These are phyloP conservation scores for Aspergillus coremiiformis DNA, from an alignment of 495 filamentous ascomycete genomes.

Conservation along the genomic window DNA sequence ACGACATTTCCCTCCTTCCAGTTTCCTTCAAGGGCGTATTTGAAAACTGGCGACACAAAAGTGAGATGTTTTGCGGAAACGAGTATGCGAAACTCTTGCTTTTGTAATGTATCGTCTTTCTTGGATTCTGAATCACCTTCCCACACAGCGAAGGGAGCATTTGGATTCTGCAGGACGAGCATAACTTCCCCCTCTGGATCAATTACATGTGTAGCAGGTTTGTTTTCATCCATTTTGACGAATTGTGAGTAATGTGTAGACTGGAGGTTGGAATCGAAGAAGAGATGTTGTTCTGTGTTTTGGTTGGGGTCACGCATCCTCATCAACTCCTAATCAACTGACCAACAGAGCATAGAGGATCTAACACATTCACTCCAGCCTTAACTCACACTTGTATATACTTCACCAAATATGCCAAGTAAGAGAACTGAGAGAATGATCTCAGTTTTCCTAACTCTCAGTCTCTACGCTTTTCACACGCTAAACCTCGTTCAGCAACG, in stretches of 20 bases:
- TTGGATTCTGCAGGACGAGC: neutral
- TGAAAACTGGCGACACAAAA: conserved; percentile 42
- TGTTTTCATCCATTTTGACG: neutral
- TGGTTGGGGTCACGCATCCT: no score
- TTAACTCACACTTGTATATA: no score
- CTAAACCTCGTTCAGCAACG: no score
- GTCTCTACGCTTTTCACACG: no score
- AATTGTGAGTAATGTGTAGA: neutral
- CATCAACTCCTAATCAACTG: no score
- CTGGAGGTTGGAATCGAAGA: neutral
- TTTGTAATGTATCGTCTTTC: neutral
- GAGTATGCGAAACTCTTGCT: conserved; percentile 18
- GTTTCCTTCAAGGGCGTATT: conserved; percentile 17
- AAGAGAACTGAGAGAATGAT: no score
- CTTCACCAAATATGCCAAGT: no score
- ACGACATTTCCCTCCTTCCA: conserved; percentile 29
- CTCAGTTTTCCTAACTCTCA: no score
- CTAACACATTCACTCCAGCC: no score
- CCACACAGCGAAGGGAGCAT: conserved; percentile 3
- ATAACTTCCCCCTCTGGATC: conserved; percentile 5
- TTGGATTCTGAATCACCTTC: neutral
- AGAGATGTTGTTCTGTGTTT: no score
- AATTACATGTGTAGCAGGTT: neutral
- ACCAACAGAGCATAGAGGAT: no score
- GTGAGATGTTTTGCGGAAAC: conserved; percentile 47